Conservation (phyloP, 805 yeast species). For the Schwanniomyces sp. region DNA sequence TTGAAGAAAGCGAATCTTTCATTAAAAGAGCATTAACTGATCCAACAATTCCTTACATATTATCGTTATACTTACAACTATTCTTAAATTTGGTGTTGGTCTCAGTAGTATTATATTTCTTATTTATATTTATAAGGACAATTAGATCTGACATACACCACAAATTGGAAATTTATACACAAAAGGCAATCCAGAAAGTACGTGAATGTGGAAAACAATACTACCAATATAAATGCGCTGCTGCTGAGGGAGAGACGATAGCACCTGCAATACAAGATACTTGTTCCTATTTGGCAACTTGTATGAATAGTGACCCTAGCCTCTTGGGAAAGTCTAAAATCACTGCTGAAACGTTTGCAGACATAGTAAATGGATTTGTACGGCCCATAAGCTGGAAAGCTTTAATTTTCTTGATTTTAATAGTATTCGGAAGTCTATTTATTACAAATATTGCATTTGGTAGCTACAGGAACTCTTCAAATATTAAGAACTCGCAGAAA, state of each 20-base stretch:
- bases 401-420: constrained; percentile 45
- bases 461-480: constrained; percentile 20
- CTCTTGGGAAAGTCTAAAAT: constrained; percentile 65
- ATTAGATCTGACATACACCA: constrained; percentile 68
- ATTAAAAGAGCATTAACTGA: constrained; percentile 19
- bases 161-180: constrained; percentile 62
- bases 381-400: constrained; percentile 72
- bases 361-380: constrained; percentile 73
- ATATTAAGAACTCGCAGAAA: constrained; percentile 1
- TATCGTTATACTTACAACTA: constrained; percentile 65
- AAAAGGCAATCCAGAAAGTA: constrained; percentile 62
- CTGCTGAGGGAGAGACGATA: constrained; percentile 41
- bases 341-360: constrained; percentile 82
- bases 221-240: constrained; percentile 68
- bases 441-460: constrained; percentile 54
- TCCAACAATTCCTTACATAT: constrained; percentile 53
- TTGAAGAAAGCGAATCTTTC: not conserved
- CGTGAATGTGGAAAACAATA: constrained; percentile 70
- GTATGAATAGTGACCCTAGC: constrained; percentile 80
- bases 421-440: constrained; percentile 52
- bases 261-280: constrained; percentile 73
- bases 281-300: constrained; percentile 75
- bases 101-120: constrained; percentile 49
- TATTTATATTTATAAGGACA: constrained; percentile 52
- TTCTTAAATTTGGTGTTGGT: constrained; percentile 56